A percentile compares a stretch with the other conserved stretches of the same genome.
Evolutionary conservation across 1,139 yeast genomes (phyloP).

Genomic region (Pichia kudriavzevii): DNA sequence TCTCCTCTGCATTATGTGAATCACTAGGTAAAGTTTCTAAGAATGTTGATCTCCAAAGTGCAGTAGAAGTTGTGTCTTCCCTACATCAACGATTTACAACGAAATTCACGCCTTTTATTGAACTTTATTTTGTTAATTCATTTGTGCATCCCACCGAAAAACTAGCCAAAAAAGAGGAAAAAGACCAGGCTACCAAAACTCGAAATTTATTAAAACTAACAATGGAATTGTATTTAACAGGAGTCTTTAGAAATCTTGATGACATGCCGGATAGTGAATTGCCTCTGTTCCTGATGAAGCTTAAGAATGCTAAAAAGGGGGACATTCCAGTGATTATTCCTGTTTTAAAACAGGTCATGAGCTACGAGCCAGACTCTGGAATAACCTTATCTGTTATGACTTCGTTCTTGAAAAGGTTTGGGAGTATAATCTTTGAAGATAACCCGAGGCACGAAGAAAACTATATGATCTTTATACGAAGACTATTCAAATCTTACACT

Average conservation of each 20-base stretch:
- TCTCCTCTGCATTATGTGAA: conserved; percentile 56
- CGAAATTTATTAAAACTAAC: conserved; percentile 47
- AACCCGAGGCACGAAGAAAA: conserved; percentile 20
- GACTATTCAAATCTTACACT: conserved; percentile 41
- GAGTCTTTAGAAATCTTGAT: conserved; percentile 35
- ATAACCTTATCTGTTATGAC: conserved; percentile 40
- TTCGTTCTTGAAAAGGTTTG: conserved; percentile 46
- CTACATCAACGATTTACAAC: conserved; percentile 67
- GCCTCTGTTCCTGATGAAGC: conserved; percentile 34
- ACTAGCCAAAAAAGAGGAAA: conserved; percentile 36
- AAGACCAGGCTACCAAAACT: conserved; percentile 37
- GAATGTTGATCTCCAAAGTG: conserved; percentile 54
- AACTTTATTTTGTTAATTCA: conserved; percentile 37
- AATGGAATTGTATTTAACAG: conserved; percentile 58
- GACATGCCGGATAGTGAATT: conserved; percentile 28
- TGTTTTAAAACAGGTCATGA: conserved; percentile 44
- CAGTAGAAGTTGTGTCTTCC: conserved; percentile 61
- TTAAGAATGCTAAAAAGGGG: conserved; percentile 21
- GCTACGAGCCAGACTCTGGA: conserved; percentile 43
- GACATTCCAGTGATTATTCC: conserved; percentile 20
- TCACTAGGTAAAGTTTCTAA: conserved; percentile 50
- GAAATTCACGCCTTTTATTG: conserved; percentile 46
- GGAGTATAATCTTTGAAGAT: conserved; percentile 26
- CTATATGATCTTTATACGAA: conserved; percentile 19
- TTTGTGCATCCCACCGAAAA: conserved; percentile 11